A percentile compares a stretch with the other conserved stretches of the same genome.
Conservation (phyloP, 306 rosid species). For the Malus sieversii region DNA sequence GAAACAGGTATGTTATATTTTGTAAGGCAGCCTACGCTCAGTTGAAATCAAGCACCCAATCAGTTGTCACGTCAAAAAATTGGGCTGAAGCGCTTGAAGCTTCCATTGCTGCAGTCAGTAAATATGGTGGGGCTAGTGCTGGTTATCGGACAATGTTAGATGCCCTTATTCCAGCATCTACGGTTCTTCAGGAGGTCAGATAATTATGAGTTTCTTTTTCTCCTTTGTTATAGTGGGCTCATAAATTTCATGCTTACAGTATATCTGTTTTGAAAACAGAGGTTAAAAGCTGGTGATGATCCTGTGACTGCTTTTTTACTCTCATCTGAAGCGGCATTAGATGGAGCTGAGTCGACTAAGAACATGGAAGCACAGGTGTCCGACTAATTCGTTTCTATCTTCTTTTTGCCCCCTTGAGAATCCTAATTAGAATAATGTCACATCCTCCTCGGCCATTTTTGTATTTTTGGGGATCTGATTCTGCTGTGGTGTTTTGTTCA, state of each 20-base stretch:
- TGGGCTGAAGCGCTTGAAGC: conserved; percentile 82
- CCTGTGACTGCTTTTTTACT: conserved; percentile 61
- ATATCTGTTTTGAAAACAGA: conserved; percentile 37
- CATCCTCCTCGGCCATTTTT: not conserved
- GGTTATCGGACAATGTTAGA: conserved; percentile 92
- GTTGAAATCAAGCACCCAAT: conserved; percentile 47
- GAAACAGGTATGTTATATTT: conserved; percentile 59
- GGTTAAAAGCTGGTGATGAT: conserved; percentile 59
- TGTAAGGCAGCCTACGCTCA: conserved; percentile 72
- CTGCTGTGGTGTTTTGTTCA: conserved; percentile 20
- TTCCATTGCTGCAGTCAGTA: conserved; percentile 78
- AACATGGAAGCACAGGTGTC: conserved; percentile 81
- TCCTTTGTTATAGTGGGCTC: conserved; percentile 11
- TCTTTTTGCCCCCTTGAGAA: not conserved
- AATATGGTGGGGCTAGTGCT: conserved; percentile 91
- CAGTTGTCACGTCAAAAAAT: conserved; percentile 41
- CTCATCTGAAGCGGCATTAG: conserved; percentile 76
- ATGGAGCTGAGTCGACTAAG: conserved; percentile 84
- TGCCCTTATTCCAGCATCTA: conserved; percentile 82
- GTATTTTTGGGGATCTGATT: conserved; percentile 16
- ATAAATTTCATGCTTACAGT: conserved; percentile 7
- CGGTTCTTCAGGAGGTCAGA: conserved; percentile 65
- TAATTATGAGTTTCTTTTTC: conserved; percentile 6
- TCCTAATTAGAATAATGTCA: not conserved
- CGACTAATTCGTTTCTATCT: not conserved